Evolutionary conservation across 1,284 basidiomycete species (phyloP), one percentile per base, ranked within the genome.

Genomic region (Hemileccinum hortonii): DNA sequence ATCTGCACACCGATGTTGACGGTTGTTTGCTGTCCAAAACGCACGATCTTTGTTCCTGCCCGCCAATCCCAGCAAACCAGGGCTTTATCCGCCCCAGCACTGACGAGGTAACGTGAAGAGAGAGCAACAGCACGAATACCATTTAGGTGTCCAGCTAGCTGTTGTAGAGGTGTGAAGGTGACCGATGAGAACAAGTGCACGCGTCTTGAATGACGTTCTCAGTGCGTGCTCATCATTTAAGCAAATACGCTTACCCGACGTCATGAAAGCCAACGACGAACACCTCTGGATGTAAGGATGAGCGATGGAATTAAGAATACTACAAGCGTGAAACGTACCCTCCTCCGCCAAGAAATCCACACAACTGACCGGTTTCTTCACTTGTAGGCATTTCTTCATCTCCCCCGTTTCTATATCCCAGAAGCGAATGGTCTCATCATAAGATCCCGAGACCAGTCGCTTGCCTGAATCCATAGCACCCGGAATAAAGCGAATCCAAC

Each of bases 41-140:
- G 78, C 21, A 94, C 89, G 44, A 95, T 84, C 74, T 95, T 94
- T 30, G 83, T 86, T 3, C 93, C 93, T 12, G 84, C 76, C 6
- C 87, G 79, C 90, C 87, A 91, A 67, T 90, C 86, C 92, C 93
- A 95, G 57, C 91, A 92, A 8, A 95, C 91, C n/a, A 95, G 78
- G 0, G 92, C 93, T 64, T 89, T 88, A 62, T 89, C 87, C 2
- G 90, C 90, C 19, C 93, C 93, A 0, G 92, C 93, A 1, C 90
- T 92, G 33, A 96, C 90, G 16, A 95, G 81, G 63, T 92, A 90
- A 63, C 84, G 85, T 3, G 86, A 84, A 6, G 90, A 92, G 43
- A 95, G 79, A 0, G 93, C 93, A 42, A 94, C 89, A n/a, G 91
- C 88, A 22, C 89, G 82, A 50, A 92, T 91, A 33, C 87, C 87